phyloP scores from a whole-genome alignment of 1,139 yeast genomes.

The Sugiyamaella novakii region DNA sequence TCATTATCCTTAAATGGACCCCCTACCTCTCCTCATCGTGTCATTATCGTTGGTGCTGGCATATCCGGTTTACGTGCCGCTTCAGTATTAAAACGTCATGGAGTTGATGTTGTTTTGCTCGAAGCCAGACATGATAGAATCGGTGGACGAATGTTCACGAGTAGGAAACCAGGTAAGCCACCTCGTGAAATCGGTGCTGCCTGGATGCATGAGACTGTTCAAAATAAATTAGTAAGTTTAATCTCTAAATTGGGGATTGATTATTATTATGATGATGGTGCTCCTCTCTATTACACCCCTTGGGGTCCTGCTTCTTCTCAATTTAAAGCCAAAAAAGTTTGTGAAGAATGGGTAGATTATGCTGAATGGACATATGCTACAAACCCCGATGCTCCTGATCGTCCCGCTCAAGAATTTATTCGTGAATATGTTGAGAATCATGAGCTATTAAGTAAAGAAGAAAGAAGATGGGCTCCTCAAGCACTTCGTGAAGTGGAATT shows the following conservation, averaged over 20 bases:
- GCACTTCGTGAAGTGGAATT: conserved; percentile 60
- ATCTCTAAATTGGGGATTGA: conserved; percentile 44
- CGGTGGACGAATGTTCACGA: conserved; percentile 59
- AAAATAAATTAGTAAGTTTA: conserved; percentile 65
- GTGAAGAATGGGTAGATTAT: conserved; percentile 61
- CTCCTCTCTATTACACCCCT: conserved; percentile 40
- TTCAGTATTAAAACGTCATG: conserved; percentile 49
- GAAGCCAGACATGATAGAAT: conserved; percentile 56
- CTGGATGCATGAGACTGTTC: conserved; percentile 81
- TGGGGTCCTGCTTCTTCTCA: conserved; percentile 37
- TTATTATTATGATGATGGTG: conserved; percentile 53
- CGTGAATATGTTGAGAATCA: conserved; percentile 52
- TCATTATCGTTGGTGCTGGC: conserved; percentile 74
- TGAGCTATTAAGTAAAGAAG: conserved; percentile 53
- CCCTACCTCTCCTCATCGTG: conserved; percentile 31
- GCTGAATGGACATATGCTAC: conserved; percentile 59
- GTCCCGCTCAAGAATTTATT: conserved; percentile 54
- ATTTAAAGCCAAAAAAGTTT: conserved; percentile 50
- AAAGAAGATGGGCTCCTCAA: conserved; percentile 53
- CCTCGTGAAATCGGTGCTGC: conserved; percentile 55
- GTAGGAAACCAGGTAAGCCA: conserved; percentile 35
- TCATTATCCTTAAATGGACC: conserved; percentile 18
- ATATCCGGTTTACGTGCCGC: conserved; percentile 77
- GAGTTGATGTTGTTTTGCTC: conserved; percentile 49
- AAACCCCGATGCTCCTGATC: conserved; percentile 53